Conservation (phyloP, 2,329 filamentous ascomycete species). For the Neofusicoccum parvum region DNA sequence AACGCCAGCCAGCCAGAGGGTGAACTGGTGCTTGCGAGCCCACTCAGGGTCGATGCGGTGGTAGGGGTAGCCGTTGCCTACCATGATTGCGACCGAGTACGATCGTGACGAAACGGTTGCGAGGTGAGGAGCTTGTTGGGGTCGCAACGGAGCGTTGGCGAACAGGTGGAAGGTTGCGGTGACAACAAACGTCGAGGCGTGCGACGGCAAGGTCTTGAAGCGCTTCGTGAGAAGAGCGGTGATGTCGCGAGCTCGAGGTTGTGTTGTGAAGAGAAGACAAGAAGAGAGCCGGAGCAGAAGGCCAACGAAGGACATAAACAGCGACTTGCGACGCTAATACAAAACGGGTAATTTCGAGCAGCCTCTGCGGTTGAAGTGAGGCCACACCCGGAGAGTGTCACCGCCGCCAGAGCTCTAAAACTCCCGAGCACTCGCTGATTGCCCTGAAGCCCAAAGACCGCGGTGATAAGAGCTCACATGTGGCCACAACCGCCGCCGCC, state of each 20-base stretch:
- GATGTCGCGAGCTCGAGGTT: constrained; percentile 3
- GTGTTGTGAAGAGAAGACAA: background rate
- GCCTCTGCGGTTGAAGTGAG: too few relatives aligned
- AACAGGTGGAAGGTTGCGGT: background rate
- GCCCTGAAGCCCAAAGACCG: too few relatives aligned
- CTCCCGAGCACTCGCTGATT: too few relatives aligned
- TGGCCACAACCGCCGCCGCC: too few relatives aligned
- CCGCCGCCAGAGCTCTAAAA: too few relatives aligned
- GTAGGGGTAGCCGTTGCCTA: background rate
- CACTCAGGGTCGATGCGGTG: background rate
- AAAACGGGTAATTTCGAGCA: background rate
- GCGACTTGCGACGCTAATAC: background rate
- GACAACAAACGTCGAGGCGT: background rate
- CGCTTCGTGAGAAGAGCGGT: constrained; percentile 3
- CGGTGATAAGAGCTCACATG: too few relatives aligned
- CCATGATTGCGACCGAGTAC: background rate
- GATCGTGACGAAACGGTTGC: background rate
- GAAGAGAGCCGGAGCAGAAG: background rate
- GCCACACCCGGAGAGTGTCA: too few relatives aligned
- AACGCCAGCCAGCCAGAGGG: background rate
- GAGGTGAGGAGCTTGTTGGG: background rate
- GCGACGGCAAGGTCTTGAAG: background rate
- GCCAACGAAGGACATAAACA: background rate
- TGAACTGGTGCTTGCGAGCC: background rate
- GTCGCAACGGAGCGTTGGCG: background rate